Evolutionary conservation across 2,329 filamentous ascomycete species (phyloP).

Genomic region (Ophiostoma angusticollis): DNA sequence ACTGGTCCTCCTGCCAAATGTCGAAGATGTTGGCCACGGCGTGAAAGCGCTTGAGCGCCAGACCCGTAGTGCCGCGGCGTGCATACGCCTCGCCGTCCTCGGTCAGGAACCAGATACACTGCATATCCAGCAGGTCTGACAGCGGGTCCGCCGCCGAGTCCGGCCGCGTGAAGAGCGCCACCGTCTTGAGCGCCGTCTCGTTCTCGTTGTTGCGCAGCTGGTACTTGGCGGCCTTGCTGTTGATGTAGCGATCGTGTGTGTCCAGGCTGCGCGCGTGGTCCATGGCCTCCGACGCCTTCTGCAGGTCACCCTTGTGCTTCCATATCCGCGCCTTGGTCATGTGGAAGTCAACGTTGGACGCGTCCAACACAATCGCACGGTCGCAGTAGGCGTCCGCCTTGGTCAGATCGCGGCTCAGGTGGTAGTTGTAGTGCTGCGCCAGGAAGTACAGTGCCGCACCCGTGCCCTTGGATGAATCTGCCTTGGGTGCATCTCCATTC

Average conservation of each 20-base stretch:
- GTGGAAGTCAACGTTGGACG: slow-evolving; percentile 76
- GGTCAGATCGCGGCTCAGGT: slow-evolving; percentile 67
- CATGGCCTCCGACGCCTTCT: slow-evolving; percentile 77
- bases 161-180: slow-evolving; percentile 87
- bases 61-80: slow-evolving; percentile 65
- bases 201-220: slow-evolving; percentile 87
- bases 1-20: slow-evolving; percentile 95
- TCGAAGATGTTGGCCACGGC: slow-evolving; percentile 87
- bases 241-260: slow-evolving; percentile 89
- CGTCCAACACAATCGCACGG: slow-evolving; percentile 65
- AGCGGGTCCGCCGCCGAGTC: slow-evolving; percentile 80
- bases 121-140: slow-evolving; percentile 91
- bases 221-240: slow-evolving; percentile 96
- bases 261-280: slow-evolving; percentile 76
- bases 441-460: slow-evolving; percentile 83
- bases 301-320: slow-evolving; percentile 74
- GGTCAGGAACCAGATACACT: slow-evolving; percentile 92
- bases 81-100: slow-evolving; percentile 88
- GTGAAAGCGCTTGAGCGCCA: slow-evolving; percentile 87
- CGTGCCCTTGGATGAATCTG: slow-evolving; percentile 47
- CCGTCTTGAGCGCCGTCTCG: slow-evolving; percentile 71
- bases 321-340: slow-evolving; percentile 93
- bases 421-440: slow-evolving; percentile 93
- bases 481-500: slow-evolving; percentile 29
- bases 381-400: slow-evolving; percentile 77